Evolutionary conservation across 2,329 filamentous ascomycete genomes (phyloP), one percentile per base, ranked within the genome.

Genomic region (Mycosphaerella arachidis): DNA sequence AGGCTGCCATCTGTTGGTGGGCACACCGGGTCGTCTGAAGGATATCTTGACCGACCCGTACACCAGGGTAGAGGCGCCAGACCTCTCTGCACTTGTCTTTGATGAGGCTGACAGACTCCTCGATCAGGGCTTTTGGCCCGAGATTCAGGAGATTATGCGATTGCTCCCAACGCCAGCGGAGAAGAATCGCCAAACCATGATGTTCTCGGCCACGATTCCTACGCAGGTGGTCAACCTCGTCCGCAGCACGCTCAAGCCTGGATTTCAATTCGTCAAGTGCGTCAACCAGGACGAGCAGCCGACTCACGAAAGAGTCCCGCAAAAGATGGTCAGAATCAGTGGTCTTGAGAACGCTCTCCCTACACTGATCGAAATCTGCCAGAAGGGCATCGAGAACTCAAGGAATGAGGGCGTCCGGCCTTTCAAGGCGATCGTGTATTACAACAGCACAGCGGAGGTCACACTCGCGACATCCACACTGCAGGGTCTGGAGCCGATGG

Each of bases 361-460:
- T 16, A 77, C 88, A 2, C 73, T 97, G 20, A 81, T 94, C 56
- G 92, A 97, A 75, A 81, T 97, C 55, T 78, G 87, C 51, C 67
- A 79, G 31, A 76, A 78, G 27, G 72, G 73, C 62, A 58, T 71
- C 45, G 60, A 76, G 67, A 67, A 73, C 63, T 70, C 74, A 63
- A 76, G 80, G 63, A 48, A 67, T 20, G 74, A 68, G 1, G 73
- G 74, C 4, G 68, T 63, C 3, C 74, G 74, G 16, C 90, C 91
- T 0, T 97, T 97, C 84, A 99, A 99, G 81, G 91, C 91, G n/a
- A 95, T 99, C 61, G 79, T 96, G 46, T 99, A 96, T 78, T 88
- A 93, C 73, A 90, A 90, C 69, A 91, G 89, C 24, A 95, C 89
- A 0, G 83, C 84, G 27, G 82, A 89, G 64, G 90, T 92, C 48